Percentiles rank a stretch among this genome's conserved stretches.
These are phyloP conservation scores for Debaryomyces fabryi DNA, from an alignment of 1,139 yeast species.

Conservation along the genomic window DNA sequence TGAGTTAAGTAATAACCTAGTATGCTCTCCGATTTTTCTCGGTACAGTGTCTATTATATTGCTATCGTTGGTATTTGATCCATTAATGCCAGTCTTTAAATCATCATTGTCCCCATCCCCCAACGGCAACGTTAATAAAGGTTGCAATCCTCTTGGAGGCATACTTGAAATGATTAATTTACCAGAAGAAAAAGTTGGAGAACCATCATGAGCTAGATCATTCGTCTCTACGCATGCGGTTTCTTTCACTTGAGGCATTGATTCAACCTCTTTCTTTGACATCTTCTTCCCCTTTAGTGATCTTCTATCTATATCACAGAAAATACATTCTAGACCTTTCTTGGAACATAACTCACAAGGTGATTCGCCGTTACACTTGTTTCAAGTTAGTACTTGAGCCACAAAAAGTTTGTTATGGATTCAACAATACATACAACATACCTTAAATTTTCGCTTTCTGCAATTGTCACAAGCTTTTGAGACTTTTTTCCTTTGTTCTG, in stretches of 20 bases:
- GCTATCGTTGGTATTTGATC: not conserved
- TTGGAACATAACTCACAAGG: conserved; percentile 32
- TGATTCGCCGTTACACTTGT: conserved; percentile 27
- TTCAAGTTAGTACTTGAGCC: conserved; percentile 6
- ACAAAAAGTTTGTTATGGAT: conserved; percentile 5
- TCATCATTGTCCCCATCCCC: conserved; percentile 10
- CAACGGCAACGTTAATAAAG: conserved; percentile 27
- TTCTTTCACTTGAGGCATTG: not conserved
- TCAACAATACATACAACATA: conserved; percentile 12
- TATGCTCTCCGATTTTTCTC: conserved; percentile 21
- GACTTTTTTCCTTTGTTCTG: conserved; percentile 33
- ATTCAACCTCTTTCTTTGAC: conserved; percentile 14
- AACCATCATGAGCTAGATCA: conserved; percentile 27
- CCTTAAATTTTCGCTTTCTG: conserved; percentile 40
- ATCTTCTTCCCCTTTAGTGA: conserved; percentile 30
- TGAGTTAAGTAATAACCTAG: conserved; percentile 23
- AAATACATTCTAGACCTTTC: conserved; percentile 27
- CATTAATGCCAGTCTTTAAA: not conserved
- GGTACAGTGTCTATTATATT: conserved; percentile 13
- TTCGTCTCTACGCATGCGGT: conserved; percentile 31
- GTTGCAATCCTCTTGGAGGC: conserved; percentile 24
- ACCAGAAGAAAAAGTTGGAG: conserved; percentile 5
- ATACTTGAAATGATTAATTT: conserved; percentile 19
- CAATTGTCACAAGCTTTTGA: conserved; percentile 46
- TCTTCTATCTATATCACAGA: conserved; percentile 30